Percentiles rank a stretch among this genome's conserved stretches.
Evolutionary conservation across 169 alveolate genomes (phyloP).

Genomic region (Plasmodium coatneyi): DNA sequence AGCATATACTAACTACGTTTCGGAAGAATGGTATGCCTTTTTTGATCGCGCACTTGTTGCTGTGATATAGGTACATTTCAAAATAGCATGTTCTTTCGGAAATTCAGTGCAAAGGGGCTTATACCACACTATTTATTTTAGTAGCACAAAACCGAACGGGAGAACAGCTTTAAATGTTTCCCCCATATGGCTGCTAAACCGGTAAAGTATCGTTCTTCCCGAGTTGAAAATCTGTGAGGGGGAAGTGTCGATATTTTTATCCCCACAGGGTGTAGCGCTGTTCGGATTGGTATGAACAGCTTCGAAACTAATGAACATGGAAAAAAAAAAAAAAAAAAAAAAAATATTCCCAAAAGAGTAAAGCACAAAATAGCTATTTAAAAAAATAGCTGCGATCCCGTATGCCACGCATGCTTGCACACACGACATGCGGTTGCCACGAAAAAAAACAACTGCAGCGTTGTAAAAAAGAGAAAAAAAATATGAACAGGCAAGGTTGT

Average conservation of each 20-base stretch:
- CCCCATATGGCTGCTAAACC: background rate
- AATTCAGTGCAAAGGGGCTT: background rate
- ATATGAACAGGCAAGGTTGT: constrained; percentile 34
- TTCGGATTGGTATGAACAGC: background rate
- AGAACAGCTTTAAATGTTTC: background rate
- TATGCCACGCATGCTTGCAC: background rate
- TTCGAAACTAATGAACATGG: background rate
- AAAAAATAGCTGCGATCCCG: background rate
- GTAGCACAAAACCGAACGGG: background rate
- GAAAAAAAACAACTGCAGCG: background rate
- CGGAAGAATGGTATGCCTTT: constrained; percentile 9
- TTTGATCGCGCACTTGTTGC: background rate
- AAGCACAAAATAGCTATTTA: background rate
- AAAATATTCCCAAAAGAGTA: background rate
- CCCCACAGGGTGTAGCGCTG: background rate
- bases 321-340: background rate
- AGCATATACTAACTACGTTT: background rate
- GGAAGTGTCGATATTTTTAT: background rate
- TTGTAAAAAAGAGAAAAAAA: constrained; percentile 21
- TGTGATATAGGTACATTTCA: background rate
- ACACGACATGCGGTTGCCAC: background rate
- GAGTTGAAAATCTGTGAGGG: background rate
- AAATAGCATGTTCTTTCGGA: background rate
- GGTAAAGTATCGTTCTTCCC: background rate
- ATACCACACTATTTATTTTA: background rate